phyloP scores from a whole-genome alignment of 2,329 filamentous ascomycete genomes.

The Akanthomyces dipterigenus region DNA sequence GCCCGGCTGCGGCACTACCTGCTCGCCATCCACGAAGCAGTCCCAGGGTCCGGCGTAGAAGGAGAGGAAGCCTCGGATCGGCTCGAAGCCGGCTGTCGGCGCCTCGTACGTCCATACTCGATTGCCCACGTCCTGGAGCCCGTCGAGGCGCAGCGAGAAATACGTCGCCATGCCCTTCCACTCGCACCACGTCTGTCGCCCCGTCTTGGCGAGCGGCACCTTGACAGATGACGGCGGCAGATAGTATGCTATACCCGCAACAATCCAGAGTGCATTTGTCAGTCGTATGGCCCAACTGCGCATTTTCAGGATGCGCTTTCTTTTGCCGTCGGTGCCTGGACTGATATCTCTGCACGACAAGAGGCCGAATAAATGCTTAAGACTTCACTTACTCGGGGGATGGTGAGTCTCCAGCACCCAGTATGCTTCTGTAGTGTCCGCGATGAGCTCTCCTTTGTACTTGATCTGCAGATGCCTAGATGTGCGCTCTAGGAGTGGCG shows the following conservation, averaged over 20 bases:
- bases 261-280: neutral
- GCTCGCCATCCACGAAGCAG: slow-evolving; percentile 55
- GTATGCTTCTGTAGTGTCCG: slow-evolving; percentile 51
- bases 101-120: slow-evolving; percentile 54
- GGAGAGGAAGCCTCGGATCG: slow-evolving; percentile 48
- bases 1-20: slow-evolving; percentile 51
- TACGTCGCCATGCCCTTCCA: slow-evolving; percentile 57
- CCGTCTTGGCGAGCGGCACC: slow-evolving; percentile 38
- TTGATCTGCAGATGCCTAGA: slow-evolving; percentile 48
- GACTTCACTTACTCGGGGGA: slow-evolving; percentile 42
- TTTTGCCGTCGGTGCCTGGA: neutral
- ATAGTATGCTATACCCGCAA: slow-evolving; percentile 47
- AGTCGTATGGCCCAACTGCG: neutral
- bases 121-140: slow-evolving; percentile 34
- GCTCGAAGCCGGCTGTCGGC: slow-evolving; percentile 44
- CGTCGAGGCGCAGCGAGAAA: slow-evolving; percentile 34
- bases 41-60: slow-evolving; percentile 58
- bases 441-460: slow-evolving; percentile 48
- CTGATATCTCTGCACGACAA: neutral
- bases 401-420: slow-evolving; percentile 59
- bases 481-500: slow-evolving; percentile 48
- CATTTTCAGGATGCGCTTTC: neutral
- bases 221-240: slow-evolving; percentile 45
- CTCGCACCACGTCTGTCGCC: slow-evolving; percentile 45
- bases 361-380: neutral